phyloP scores from a whole-genome alignment of 1,284 basidiomycete genomes.

The Phellinidium pouzarii region DNA sequence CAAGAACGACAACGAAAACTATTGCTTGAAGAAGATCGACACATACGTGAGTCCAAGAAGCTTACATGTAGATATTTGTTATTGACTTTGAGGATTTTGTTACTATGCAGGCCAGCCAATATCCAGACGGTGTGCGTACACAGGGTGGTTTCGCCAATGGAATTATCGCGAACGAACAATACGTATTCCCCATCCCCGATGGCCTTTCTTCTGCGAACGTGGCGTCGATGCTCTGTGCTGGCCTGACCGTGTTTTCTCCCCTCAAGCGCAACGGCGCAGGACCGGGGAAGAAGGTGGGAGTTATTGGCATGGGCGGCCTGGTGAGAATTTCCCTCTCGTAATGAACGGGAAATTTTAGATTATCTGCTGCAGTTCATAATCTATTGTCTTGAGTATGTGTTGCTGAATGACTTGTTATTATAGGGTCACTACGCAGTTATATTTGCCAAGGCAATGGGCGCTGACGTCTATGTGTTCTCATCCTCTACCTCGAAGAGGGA shows the following conservation, averaged over 20 bases:
- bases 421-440: slow-evolving; percentile 41
- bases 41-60: slow-evolving; percentile 32
- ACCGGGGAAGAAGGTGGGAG: slow-evolving; percentile 59
- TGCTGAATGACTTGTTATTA: background rate
- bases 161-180: slow-evolving; percentile 60
- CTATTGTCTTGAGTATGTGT: slow-evolving; percentile 28
- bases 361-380: background rate
- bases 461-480: slow-evolving; percentile 46
- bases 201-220: slow-evolving; percentile 45
- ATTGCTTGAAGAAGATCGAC: slow-evolving; percentile 32
- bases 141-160: slow-evolving; percentile 61
- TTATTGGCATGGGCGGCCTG: slow-evolving; percentile 57
- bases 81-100: slow-evolving; percentile 29
- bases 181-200: slow-evolving; percentile 66
- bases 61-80: slow-evolving; percentile 2
- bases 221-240: slow-evolving; percentile 53
- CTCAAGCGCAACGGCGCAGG: slow-evolving; percentile 54
- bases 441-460: slow-evolving; percentile 44
- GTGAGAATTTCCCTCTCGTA: too few relatives aligned
- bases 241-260: slow-evolving; percentile 63
- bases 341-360: background rate
- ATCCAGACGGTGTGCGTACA: slow-evolving; percentile 46
- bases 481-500: slow-evolving; percentile 40
- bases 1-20: slow-evolving; percentile 48
- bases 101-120: slow-evolving; percentile 36